Evolutionary conservation across 345 rosid genomes (phyloP), one percentile per base, ranked within the genome.

Genomic region (Linum trigynum): DNA sequence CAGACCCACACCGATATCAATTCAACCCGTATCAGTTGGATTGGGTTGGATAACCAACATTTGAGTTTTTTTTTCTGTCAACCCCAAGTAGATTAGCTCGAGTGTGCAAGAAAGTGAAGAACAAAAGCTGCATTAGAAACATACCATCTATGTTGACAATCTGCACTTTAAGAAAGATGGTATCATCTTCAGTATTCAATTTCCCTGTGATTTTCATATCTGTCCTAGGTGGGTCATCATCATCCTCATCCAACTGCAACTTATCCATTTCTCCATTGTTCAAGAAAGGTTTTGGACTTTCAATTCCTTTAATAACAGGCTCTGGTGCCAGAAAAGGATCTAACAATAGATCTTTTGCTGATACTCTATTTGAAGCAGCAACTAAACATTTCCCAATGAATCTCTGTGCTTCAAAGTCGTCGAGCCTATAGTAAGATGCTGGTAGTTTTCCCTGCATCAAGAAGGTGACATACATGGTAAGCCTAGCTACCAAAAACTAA

Each of bases 191-290:
- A 4, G 61, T 38, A 37, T 57, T 57, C 7, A 57, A 10, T 37
- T 57, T 57, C 61, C 61, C 61, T 7, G 61, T 57, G 61, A 57
- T 57, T 16, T 12, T 57, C 61, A 57, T 57, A 37, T 57, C 61
- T 57, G 61, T 57, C 38, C 7, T 57, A 57, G 37, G 23, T 48
- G 53, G 12, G 9, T 12, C 53, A 48, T 48, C 50, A 43, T 43
- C 15, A 48, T 15, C 14, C 53, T 43, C 15, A 48, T 15, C 14
- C 53, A 48, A 15, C 53, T 9, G 9, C 11, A 48, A 15, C 14
- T 48, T 48, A 12, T 48, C 53, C 53, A 48, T 48, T 48, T 48
- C 53, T 4, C 14, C 14, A 15, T 1, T 15, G 53, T 48, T 48
- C 53, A 48, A 48, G 15, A 48, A 48, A 5, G 53, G 53, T 9